These are phyloP conservation scores for Hyaloperonospora brassicae DNA, from an alignment of 352 stramenopile species.

Conservation along the genomic window DNA sequence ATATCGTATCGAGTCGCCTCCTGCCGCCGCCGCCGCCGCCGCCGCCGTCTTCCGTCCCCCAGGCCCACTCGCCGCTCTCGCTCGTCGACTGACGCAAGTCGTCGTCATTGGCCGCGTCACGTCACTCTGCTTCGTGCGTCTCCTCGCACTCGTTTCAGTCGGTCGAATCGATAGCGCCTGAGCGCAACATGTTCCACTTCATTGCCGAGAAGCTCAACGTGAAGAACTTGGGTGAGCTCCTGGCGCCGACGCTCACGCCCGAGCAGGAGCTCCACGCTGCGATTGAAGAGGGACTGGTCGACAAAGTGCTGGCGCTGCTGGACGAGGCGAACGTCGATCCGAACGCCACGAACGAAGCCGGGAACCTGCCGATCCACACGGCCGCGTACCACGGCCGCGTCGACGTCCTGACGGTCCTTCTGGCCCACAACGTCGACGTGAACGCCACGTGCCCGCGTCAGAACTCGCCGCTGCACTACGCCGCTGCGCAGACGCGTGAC, in stretches of 20 bases:
- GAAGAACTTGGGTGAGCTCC: conserved; percentile 81
- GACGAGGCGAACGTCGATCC: conserved; percentile 65
- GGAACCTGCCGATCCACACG: conserved; percentile 81
- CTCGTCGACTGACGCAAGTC: no score
- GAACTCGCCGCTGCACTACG: conserved; percentile 80
- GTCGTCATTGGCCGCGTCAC: no score
- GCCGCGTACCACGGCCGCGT: conserved; percentile 76
- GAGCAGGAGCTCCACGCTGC: conserved; percentile 78
- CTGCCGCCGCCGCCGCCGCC: no score
- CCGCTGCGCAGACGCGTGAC: conserved; percentile 64
- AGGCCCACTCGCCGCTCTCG: no score
- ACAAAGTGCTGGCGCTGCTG: conserved; percentile 66
- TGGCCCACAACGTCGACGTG: conserved; percentile 62
- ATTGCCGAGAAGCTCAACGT: conserved; percentile 86
- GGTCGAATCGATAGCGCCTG: not conserved
- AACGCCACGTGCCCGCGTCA: conserved; percentile 54
- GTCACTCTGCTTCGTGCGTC: not conserved
- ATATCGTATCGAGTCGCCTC: no score
- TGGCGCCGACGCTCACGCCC: conserved; percentile 80
- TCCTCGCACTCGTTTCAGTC: not conserved
- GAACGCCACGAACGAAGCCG: conserved; percentile 59
- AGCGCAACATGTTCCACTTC: conserved; percentile 73
- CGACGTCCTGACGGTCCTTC: conserved; percentile 62
- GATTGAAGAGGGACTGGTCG: conserved; percentile 62
- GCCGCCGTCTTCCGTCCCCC: no score